These are phyloP conservation scores for Phytophthora pinifolia DNA, from an alignment of 352 stramenopile genomes.

Conservation along the genomic window DNA sequence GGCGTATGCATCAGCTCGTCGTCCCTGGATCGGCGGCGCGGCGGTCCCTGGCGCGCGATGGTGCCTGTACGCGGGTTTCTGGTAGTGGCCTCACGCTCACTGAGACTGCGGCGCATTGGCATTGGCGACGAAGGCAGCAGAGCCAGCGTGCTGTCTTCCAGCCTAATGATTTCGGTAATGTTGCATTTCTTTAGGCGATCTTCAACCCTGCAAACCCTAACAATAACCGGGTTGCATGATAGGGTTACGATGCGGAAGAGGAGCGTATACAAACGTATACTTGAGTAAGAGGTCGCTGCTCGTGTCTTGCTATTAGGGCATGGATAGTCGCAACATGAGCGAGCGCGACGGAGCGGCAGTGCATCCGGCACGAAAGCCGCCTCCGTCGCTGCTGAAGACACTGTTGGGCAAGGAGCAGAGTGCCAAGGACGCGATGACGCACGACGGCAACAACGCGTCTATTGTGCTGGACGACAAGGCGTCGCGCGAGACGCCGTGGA, in stretches of 20 bases:
- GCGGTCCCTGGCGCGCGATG: slow-evolving; percentile 9
- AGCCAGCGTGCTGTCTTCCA: too few relatives aligned
- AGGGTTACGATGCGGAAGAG: slow-evolving; percentile 1
- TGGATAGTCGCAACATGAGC: too few relatives aligned
- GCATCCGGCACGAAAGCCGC: background rate
- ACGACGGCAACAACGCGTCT: slow-evolving; percentile 82
- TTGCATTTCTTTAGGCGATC: slow-evolving; percentile 22
- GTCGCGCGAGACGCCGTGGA: slow-evolving; percentile 66
- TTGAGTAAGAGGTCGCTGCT: background rate
- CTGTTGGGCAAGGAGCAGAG: slow-evolving; percentile 32
- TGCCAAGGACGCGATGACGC: slow-evolving; percentile 40
- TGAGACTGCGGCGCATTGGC: slow-evolving; percentile 27
- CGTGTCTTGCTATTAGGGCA: too few relatives aligned
- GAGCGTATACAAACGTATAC: background rate
- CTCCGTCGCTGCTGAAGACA: slow-evolving; percentile 41
- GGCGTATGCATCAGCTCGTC: slow-evolving; percentile 27
- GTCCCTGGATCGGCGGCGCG: slow-evolving; percentile 30
- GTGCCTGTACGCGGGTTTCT: slow-evolving; percentile 15
- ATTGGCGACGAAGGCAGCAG: background rate
- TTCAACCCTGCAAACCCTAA: slow-evolving; percentile 25
- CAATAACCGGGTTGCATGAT: background rate
- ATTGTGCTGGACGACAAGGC: slow-evolving; percentile 61
- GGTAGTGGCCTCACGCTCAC: slow-evolving; percentile 10
- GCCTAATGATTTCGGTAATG: slow-evolving; percentile 25
- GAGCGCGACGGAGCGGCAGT: slow-evolving; percentile 1